phyloP scores from a whole-genome alignment of 1,284 basidiomycete species.

The Gomphus bonarii region DNA sequence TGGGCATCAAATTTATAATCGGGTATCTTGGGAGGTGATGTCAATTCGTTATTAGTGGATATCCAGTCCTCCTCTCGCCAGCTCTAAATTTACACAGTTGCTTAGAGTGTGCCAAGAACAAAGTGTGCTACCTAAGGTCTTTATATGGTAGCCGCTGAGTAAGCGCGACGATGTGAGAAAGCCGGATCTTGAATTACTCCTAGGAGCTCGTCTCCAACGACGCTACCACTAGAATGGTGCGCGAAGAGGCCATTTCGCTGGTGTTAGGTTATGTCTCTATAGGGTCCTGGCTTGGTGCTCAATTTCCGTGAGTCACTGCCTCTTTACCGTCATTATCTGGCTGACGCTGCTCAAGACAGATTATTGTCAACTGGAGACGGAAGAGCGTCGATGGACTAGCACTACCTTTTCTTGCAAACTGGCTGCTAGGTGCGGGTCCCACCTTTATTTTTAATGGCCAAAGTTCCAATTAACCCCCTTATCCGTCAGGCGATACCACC shows the following conservation, averaged over 20 bases:
- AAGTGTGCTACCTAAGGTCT: no score
- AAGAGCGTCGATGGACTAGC: conserved; percentile 81
- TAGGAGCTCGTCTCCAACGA: not conserved
- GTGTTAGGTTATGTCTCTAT: conserved; percentile 71
- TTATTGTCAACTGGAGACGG: conserved; percentile 66
- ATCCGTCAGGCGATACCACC: conserved; percentile 68
- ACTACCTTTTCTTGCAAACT: conserved; percentile 82
- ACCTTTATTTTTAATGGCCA: conserved; percentile 11
- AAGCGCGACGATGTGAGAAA: no score
- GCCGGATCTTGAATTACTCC: not conserved
- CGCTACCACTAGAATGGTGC: not conserved
- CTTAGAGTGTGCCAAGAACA: no score
- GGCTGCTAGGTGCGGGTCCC: conserved; percentile 66
- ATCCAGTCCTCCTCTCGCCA: no score
- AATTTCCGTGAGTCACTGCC: conserved; percentile 70
- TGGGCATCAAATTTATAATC: no score
- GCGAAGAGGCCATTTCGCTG: conserved; percentile 2
- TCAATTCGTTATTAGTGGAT: no score
- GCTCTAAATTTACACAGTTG: no score
- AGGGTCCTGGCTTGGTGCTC: conserved; percentile 82
- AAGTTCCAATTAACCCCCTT: not conserved
- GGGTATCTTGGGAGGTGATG: no score
- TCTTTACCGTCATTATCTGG: not conserved
- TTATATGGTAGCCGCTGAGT: not conserved
- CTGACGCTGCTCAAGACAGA: conserved; percentile 42